phyloP scores from a whole-genome alignment of 306 rosid genomes.

The Arachis stenosperma region DNA sequence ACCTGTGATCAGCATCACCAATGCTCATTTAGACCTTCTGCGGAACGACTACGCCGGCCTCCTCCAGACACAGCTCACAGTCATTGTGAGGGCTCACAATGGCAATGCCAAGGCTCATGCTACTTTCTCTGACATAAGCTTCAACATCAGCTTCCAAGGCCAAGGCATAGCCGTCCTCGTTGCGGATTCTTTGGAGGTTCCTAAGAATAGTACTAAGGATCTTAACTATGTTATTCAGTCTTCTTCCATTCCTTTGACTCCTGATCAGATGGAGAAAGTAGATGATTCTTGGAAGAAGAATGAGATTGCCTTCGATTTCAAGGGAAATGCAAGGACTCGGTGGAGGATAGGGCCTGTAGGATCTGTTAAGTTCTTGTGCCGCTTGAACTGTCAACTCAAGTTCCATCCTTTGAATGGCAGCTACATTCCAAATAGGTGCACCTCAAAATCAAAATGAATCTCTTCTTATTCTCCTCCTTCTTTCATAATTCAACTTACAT shows the following conservation, averaged over 20 bases:
- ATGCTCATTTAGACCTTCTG: constrained; percentile 58
- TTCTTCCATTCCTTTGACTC: constrained; percentile 54
- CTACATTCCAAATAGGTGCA: constrained; percentile 59
- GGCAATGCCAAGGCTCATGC: constrained; percentile 81
- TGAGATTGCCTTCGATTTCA: constrained; percentile 56
- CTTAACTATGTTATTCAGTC: constrained; percentile 60
- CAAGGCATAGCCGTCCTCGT: constrained; percentile 55
- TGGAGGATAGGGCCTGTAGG: constrained; percentile 74
- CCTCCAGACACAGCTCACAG: constrained; percentile 57
- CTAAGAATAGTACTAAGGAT: constrained; percentile 48
- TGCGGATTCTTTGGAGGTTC: constrained; percentile 61
- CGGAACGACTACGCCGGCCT: constrained; percentile 54
- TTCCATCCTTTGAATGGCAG: constrained; percentile 64
- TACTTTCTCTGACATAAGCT: constrained; percentile 56
- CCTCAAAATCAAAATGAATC: constrained; percentile 62
- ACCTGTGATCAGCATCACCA: constrained; percentile 57
- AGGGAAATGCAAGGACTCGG: constrained; percentile 58
- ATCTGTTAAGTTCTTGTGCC: constrained; percentile 59
- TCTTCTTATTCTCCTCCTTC: not conserved
- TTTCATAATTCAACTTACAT: not conserved
- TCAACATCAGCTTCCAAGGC: constrained; percentile 56
- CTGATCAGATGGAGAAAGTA: constrained; percentile 55
- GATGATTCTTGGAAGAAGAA: constrained; percentile 54
- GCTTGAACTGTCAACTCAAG: constrained; percentile 60
- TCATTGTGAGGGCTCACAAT: constrained; percentile 63